Evolutionary conservation across 495 filamentous ascomycete genomes (phyloP), one percentile per base, ranked within the genome.

Genomic region (Rhypophila decipiens): DNA sequence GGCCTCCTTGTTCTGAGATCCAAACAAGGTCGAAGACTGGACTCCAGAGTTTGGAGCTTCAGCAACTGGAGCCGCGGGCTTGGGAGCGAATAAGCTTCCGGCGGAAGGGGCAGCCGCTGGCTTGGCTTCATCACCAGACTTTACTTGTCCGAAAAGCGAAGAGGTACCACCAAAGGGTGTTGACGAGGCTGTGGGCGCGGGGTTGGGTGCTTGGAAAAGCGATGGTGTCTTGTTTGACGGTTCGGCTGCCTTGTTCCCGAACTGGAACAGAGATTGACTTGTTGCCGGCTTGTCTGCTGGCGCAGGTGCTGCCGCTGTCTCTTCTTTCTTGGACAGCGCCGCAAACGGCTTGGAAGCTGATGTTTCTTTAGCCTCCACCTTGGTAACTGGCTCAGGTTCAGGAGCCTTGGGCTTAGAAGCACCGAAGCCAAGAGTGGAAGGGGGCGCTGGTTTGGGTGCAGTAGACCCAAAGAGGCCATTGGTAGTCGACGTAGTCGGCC

Each of bases 1-100:
- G 10, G 52, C 19, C 40, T 68, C 67, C 36, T 66, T 64, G 31
- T 27, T 40, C 27, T 52, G 47, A 41, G 43, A 53, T 10, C 74
- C 76, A 52, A 78, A 78, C 22, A 75, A 50, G 9, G 64, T 62
- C 21, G 65, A 61, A 15, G 74, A 66, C 34, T 67, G 65, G 50
- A 69, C 68, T 9, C 61, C 45, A 5, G 58, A 49, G 19, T 59
- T 61, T 11, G 67, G n/a, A 20, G 65, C 19, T 22, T 60, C 52
- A 2, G 48, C 11, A 17, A 39, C 15, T 3, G 51, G 13, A 15
- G 46, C 34, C 1, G 48, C 45, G 10, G 56, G 27, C 52, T 52
- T 55, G 19, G 41, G 29, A 9, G 47, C 59, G 21, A 64, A 63
- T 3, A 64, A 17, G 4, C 45, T 39, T 13, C 49, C 24, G n/a